phyloP scores from a whole-genome alignment of 768 basidiomycete genomes.

The Melanogaster broomeanus region DNA sequence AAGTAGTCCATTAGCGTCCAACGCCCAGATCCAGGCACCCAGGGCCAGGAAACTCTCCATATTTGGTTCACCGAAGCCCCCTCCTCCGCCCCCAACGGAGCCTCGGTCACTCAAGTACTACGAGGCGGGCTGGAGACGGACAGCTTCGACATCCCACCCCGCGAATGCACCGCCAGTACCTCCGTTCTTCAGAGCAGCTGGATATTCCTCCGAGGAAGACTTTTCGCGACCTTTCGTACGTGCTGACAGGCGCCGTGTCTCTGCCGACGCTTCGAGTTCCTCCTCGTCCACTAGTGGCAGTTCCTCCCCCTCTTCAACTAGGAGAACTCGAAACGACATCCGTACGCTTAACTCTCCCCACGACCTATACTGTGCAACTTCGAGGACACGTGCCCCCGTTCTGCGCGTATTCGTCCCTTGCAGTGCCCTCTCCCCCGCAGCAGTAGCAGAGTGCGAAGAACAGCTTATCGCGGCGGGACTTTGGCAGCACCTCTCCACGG shows the following conservation, averaged over 20 bases:
- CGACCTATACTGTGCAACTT: slow-evolving; percentile 61
- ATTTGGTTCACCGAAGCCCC: slow-evolving; percentile 35
- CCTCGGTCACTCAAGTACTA: slow-evolving; percentile 49
- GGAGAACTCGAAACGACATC: slow-evolving; percentile 14
- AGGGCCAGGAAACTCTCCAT: slow-evolving; percentile 33
- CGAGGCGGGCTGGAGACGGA: slow-evolving; percentile 51
- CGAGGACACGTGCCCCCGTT: slow-evolving; percentile 67
- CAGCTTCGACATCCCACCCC: slow-evolving; percentile 10
- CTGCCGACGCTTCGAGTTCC: slow-evolving; percentile 47
- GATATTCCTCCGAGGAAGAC: slow-evolving; percentile 43
- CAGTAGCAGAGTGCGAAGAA: slow-evolving; percentile 60
- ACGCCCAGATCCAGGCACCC: slow-evolving; percentile 16
- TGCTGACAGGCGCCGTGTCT: slow-evolving; percentile 43
- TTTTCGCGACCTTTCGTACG: slow-evolving; percentile 31
- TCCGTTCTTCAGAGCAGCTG: slow-evolving; percentile 30
- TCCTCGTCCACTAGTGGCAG: slow-evolving; percentile 37
- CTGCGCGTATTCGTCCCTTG: slow-evolving; percentile 78
- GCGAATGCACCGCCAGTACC: slow-evolving; percentile 1
- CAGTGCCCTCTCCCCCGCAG: slow-evolving; percentile 44
- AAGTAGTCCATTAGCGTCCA: background rate
- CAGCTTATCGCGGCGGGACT: slow-evolving; percentile 68
- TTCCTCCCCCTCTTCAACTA: slow-evolving; percentile 23
- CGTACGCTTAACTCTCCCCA: slow-evolving; percentile 46
- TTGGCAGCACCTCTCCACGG: slow-evolving; percentile 74
- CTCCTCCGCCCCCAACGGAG: slow-evolving; percentile 48